Percentiles rank a stretch among this genome's conserved stretches.
Conservation (phyloP, 2,329 filamentous ascomycete genomes). For the Thyridium curvatum region DNA sequence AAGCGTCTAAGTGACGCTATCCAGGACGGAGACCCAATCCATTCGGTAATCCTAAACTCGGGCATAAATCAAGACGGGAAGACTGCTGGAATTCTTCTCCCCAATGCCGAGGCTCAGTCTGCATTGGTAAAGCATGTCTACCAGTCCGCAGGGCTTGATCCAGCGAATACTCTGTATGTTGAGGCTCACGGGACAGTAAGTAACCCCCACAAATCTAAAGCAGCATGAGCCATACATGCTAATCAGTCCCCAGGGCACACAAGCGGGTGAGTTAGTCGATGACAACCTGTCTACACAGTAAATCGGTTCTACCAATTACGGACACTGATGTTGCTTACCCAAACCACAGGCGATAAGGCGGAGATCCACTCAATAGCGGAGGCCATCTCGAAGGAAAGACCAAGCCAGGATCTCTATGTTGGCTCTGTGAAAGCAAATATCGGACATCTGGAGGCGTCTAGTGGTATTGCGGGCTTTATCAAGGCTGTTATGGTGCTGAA, state of each 20-base stretch:
- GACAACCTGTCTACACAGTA: background rate
- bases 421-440: slow-evolving; percentile 32
- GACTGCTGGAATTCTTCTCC: slow-evolving; percentile 7
- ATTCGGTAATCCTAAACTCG: slow-evolving; percentile 20
- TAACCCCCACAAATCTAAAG: background rate
- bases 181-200: slow-evolving; percentile 26
- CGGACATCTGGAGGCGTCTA: slow-evolving; percentile 40
- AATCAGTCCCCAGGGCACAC: slow-evolving; percentile 1
- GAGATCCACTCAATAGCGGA: slow-evolving; percentile 6
- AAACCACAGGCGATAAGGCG: slow-evolving; percentile 14
- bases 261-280: background rate
- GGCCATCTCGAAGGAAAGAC: slow-evolving; percentile 4
- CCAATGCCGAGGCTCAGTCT: slow-evolving; percentile 9
- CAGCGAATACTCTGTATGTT: slow-evolving; percentile 19
- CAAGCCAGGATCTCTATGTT: slow-evolving; percentile 11
- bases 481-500: slow-evolving; percentile 32
- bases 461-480: slow-evolving; percentile 37
- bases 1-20: slow-evolving; percentile 31
- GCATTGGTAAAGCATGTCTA: slow-evolving; percentile 13
- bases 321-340: too few species aligned
- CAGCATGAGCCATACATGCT: too few species aligned
- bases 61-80: slow-evolving; percentile 13
- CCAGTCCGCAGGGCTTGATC: slow-evolving; percentile 8
- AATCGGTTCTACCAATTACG: background rate
- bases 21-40: slow-evolving; percentile 26